These are phyloP conservation scores for Zymoseptoria crescenta DNA, from an alignment of 2,329 filamentous ascomycete genomes.

Conservation along the genomic window DNA sequence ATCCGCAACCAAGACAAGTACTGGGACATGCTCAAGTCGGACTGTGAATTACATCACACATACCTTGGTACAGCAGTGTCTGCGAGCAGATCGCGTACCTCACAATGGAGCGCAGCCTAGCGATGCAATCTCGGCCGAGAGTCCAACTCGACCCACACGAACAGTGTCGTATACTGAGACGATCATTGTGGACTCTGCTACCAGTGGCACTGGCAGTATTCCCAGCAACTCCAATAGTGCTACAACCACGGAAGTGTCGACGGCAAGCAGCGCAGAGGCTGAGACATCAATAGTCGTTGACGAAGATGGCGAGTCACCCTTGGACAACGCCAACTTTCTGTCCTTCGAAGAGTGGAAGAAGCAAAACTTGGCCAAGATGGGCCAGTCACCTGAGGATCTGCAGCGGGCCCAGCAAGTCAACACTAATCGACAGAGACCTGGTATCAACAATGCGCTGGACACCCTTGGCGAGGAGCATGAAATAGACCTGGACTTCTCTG, in stretches of 20 bases:
- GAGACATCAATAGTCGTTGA: neutral
- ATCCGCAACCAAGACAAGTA: slow-evolving; percentile 5
- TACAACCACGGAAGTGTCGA: neutral
- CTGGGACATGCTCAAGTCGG: slow-evolving; percentile 42
- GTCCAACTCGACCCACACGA: neutral
- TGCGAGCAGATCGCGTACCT: slow-evolving; percentile 53
- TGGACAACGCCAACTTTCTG: slow-evolving; percentile 75
- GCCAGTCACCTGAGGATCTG: slow-evolving; percentile 65
- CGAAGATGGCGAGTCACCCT: slow-evolving; percentile 54
- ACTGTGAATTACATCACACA: slow-evolving; percentile 80
- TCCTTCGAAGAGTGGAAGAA: slow-evolving; percentile 99
- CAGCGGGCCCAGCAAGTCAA: slow-evolving; percentile 48
- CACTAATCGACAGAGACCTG: slow-evolving; percentile 42
- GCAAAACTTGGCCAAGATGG: slow-evolving; percentile 77
- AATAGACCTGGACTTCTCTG: slow-evolving; percentile 65
- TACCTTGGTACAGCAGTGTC: slow-evolving; percentile 66
- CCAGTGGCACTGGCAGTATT: neutral
- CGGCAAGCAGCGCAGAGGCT: neutral
- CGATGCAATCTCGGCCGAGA: neutral
- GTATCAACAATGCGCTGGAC: slow-evolving; percentile 62
- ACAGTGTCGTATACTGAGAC: neutral
- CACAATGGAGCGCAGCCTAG: slow-evolving; percentile 1
- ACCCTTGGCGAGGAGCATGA: slow-evolving; percentile 81
- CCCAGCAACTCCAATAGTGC: neutral
- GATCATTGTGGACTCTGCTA: neutral